Evolutionary conservation across 768 basidiomycete species (phyloP).

Genomic region (Serendipita sp.): DNA sequence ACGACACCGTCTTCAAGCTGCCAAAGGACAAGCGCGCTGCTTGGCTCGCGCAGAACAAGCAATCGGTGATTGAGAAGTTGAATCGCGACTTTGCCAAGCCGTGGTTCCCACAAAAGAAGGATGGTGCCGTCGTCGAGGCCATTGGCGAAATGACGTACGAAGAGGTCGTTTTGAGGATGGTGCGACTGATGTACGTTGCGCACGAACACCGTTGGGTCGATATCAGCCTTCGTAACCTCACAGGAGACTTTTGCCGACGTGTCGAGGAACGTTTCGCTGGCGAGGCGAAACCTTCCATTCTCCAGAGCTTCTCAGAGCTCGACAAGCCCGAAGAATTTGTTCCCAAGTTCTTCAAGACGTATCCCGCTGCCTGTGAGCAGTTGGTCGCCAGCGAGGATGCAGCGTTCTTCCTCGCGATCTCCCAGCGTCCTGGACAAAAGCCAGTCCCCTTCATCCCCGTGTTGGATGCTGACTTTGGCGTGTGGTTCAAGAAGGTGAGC

Average conservation of each 20-base stretch:
- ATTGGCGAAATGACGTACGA: constrained; percentile 98
- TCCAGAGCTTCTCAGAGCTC: constrained; percentile 70
- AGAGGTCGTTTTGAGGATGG: constrained; percentile 81
- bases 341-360: constrained; percentile 67
- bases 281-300: constrained; percentile 66
- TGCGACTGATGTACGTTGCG: constrained; percentile 84
- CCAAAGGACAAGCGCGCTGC: constrained; percentile 87
- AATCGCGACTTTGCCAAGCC: constrained; percentile 94
- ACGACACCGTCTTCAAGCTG: constrained; percentile 86
- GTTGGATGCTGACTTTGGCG: constrained; percentile 81
- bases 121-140: constrained; percentile 66
- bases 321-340: constrained; percentile 71
- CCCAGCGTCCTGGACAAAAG: constrained; percentile 93
- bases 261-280: constrained; percentile 92
- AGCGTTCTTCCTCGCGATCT: constrained; percentile 89
- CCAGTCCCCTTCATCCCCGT: constrained; percentile 97
- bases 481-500: constrained; percentile 98
- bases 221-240: constrained; percentile 73
- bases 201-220: constrained; percentile 94
- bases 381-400: constrained; percentile 86
- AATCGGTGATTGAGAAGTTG: constrained; percentile 78
- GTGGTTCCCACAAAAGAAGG: constrained; percentile 96
- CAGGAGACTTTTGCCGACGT: constrained; percentile 93
- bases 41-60: constrained; percentile 77
- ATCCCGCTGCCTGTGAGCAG: constrained; percentile 68